Percentiles rank a stretch among this genome's conserved stretches.
phyloP scores from a whole-genome alignment of 192 early-diverging fungal species.

The Paraglomus occultum region DNA sequence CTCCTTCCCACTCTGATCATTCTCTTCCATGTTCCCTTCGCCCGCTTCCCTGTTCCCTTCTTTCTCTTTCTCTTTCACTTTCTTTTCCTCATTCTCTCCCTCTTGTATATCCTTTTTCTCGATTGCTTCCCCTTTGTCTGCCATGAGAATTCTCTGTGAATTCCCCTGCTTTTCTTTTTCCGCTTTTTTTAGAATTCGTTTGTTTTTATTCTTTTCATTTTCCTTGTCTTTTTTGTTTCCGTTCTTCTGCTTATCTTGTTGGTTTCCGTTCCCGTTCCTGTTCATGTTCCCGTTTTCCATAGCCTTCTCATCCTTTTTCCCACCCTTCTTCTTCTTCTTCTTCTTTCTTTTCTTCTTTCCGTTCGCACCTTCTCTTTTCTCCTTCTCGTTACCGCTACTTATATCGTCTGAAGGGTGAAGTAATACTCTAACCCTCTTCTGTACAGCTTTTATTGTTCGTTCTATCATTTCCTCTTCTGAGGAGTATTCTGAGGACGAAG shows the following conservation, averaged over 20 bases:
- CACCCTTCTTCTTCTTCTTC: neutral
- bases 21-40: neutral
- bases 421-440: slow-evolving; percentile 6
- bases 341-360: neutral
- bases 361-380: neutral
- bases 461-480: slow-evolving; percentile 22
- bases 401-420: slow-evolving; percentile 5
- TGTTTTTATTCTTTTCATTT: neutral
- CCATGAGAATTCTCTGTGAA: neutral
- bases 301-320: neutral
- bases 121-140: neutral
- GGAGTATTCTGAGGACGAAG: slow-evolving; percentile 31
- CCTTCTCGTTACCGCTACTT: neutral
- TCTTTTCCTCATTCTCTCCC: neutral
- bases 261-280: neutral
- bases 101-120: neutral
- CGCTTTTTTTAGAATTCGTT: neutral
- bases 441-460: neutral
- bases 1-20: neutral
- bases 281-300: neutral
- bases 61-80: neutral
- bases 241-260: neutral
- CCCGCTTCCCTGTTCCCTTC: neutral
- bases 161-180: slow-evolving; percentile 2
- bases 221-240: neutral